Evolutionary conservation across 768 basidiomycete genomes (phyloP).

Genomic region (Phallus indusiatus): DNA sequence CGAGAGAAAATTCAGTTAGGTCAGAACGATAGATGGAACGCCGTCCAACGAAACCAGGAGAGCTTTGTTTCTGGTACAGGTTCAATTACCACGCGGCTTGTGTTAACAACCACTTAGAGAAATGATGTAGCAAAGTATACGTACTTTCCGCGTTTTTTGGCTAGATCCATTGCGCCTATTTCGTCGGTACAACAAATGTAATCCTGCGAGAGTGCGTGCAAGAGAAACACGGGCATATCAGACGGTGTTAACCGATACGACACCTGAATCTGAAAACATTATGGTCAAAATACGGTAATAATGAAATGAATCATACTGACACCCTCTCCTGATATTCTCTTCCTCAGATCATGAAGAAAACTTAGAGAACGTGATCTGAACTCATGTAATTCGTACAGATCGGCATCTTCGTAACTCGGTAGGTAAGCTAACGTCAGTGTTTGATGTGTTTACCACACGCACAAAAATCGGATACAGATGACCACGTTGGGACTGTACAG

Average conservation of each 20-base stretch:
- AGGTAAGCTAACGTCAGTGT: neutral
- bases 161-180: neutral
- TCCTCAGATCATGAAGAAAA: conserved; percentile 56
- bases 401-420: conserved; percentile 32
- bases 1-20: neutral
- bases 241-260: conserved; percentile 58
- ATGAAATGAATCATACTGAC: conserved; percentile 31
- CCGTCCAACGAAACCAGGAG: conserved; percentile 11
- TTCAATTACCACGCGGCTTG: neutral
- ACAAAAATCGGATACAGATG: conserved; percentile 49
- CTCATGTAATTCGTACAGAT: conserved; percentile 62
- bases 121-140: neutral
- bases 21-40: conserved; percentile 14
- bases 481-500: conserved; percentile 63
- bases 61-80: neutral
- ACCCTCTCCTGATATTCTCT: conserved; percentile 49
- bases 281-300: conserved; percentile 5
- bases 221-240: conserved; percentile 47
- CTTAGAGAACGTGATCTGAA: conserved; percentile 50
- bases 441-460: conserved; percentile 17
- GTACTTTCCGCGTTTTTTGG: conserved; percentile 5
- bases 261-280: conserved; percentile 40
- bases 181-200: conserved; percentile 17
- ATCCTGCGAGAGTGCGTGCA: conserved; percentile 42
- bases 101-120: neutral